phyloP scores from a whole-genome alignment of 2,329 filamentous ascomycete species.

The Juglanconis juglandina region DNA sequence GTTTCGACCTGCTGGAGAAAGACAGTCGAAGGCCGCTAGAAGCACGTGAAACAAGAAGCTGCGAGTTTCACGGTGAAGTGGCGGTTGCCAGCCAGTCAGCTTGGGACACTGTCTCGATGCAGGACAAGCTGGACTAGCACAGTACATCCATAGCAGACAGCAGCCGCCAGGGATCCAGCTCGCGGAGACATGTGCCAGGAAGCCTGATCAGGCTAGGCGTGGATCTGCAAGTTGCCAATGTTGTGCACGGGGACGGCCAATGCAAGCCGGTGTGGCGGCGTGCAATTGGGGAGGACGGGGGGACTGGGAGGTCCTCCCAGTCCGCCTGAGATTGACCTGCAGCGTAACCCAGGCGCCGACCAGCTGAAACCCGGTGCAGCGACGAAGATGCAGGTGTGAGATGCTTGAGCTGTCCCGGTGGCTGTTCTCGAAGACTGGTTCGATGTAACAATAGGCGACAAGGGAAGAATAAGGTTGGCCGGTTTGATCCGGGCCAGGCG shows the following conservation, averaged over 20 bases:
- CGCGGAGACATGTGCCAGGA: background rate
- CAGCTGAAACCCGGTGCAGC: constrained; percentile 17
- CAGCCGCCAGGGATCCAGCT: background rate
- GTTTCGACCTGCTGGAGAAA: constrained; percentile 15
- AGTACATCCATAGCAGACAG: background rate
- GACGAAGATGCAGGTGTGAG: constrained; percentile 3
- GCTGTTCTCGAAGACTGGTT: background rate
- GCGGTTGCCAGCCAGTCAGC: constrained; percentile 1
- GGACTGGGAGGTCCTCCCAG: background rate
- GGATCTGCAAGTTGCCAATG: background rate
- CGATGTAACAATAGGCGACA: background rate
- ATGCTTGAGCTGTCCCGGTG: background rate
- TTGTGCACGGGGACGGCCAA: background rate
- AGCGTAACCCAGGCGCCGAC: background rate
- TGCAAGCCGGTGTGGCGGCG: background rate
- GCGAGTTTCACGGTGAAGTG: background rate
- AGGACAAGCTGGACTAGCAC: background rate
- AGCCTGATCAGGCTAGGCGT: background rate
- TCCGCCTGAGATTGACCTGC: background rate
- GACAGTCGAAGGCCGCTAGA: constrained; percentile 17
- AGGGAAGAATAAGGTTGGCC: background rate
- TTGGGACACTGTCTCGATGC: background rate
- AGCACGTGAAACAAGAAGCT: constrained; percentile 17
- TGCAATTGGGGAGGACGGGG: background rate
- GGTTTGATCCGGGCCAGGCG: background rate